These are phyloP conservation scores for Aphanomyces euteiches DNA, from an alignment of 352 stramenopile genomes.

Conservation along the genomic window DNA sequence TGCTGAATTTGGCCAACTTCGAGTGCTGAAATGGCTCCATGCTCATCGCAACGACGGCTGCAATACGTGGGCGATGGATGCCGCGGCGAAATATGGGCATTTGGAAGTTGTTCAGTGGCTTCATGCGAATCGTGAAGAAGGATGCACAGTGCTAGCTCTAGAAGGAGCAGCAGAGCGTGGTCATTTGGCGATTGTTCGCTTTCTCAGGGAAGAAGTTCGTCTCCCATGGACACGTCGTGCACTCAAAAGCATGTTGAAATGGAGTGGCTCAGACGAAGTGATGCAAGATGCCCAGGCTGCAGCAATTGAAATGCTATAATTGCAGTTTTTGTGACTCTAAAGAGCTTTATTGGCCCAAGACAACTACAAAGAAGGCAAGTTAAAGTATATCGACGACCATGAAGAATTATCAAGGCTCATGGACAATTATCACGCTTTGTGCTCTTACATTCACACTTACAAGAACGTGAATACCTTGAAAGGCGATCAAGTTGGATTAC, in stretches of 20 bases:
- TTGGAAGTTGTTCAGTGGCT: constrained; percentile 34
- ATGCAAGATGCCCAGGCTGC: constrained; percentile 4
- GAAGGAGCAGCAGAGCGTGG: constrained; percentile 10
- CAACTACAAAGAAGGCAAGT: no score
- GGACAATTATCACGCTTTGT: no score
- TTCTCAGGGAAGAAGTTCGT: not conserved
- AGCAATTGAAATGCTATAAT: constrained; percentile 5
- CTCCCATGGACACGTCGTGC: not conserved
- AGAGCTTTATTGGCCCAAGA: not conserved
- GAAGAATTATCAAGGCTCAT: no score
- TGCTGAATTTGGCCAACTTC: constrained; percentile 17
- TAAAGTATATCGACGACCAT: no score
- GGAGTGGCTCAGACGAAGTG: not conserved
- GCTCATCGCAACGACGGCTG: constrained; percentile 15
- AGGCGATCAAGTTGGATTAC: no score
- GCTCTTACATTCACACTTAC: no score
- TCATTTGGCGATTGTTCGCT: constrained; percentile 1
- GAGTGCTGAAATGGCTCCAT: constrained; percentile 22
- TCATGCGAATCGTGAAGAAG: constrained; percentile 35
- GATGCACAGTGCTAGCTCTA: constrained; percentile 21
- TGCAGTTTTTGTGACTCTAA: not conserved
- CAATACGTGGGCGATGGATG: constrained; percentile 31
- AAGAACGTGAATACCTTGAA: no score
- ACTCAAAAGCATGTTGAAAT: constrained; percentile 14
- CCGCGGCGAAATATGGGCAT: constrained; percentile 33